These are phyloP conservation scores for Spergularia marina DNA, from an alignment of 148 eudicot genomes.

Conservation along the genomic window DNA sequence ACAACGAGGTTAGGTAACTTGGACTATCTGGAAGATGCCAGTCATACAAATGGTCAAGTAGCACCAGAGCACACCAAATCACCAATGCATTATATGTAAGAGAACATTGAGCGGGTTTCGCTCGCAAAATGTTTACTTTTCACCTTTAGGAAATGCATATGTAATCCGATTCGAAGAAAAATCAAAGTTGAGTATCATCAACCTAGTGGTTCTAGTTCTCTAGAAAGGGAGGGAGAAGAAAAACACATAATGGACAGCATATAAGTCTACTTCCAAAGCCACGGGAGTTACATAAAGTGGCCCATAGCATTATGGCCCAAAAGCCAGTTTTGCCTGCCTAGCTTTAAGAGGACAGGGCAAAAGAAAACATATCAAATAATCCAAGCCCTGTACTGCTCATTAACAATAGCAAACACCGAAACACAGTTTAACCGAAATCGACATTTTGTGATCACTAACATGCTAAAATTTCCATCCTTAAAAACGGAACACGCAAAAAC, in stretches of 20 bases:
- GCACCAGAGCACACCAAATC: background rate
- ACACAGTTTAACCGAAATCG: background rate
- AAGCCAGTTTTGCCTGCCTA: constrained; percentile 1
- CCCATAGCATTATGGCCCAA: constrained; percentile 6
- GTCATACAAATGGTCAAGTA: background rate
- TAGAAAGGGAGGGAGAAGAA: background rate
- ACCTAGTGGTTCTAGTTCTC: background rate
- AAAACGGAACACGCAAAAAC: background rate
- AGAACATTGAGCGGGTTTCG: background rate
- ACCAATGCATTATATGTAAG: background rate
- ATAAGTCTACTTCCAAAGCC: constrained; percentile 9
- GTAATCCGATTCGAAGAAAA: background rate
- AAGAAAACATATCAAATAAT: background rate
- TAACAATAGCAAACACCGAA: background rate
- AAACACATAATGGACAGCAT: background rate
- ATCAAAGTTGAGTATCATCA: background rate
- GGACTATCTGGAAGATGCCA: too few species aligned
- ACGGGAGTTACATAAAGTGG: background rate
- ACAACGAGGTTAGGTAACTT: background rate
- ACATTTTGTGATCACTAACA: constrained; percentile 3
- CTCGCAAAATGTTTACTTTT: background rate
- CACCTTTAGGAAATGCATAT: background rate
- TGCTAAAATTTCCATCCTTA: background rate
- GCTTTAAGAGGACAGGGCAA: constrained; percentile 5
- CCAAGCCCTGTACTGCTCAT: background rate